Base-by-base conservation (phyloP, 2,329 filamentous ascomycete genomes). In the Bertia moriformis region DNA sequence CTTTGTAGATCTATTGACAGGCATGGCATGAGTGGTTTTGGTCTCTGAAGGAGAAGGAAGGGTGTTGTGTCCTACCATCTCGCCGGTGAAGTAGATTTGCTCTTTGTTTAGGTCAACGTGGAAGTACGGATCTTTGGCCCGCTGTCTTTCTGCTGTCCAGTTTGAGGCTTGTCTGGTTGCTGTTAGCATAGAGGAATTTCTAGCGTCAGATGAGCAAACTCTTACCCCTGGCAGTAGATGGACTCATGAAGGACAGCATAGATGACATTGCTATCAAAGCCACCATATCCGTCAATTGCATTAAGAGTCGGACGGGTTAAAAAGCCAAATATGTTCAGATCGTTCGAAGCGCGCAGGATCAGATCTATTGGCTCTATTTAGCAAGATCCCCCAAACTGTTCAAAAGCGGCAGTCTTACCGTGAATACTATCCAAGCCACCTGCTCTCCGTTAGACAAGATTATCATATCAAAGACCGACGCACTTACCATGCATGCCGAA, bases 211-310 rank as follows among this genome's bases (percentile, higher is more conserved):
- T 27, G 7, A 27, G 7, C 7, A 27, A 10, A 27, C 7, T 12
- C 32, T 35, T 18, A 35, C 32, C 54, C 50, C 14, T 76, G 67
- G 49, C 74, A 80, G 53, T 85, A 85, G 40, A 79, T 70, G 1
- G 73, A 61, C 53, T 85, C 80, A 46, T 85, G 80, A 3, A 83
- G 53, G 18, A 83, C 59, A 2, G 75, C 72, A 50, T 84, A 85
- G 27, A 84, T 62, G 19, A 81, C 64, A 40, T 69, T 67, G 30
- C 73, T 66, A 46, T 83, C 76, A 47, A 78, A 78, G 2, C 61
- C 62, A 10, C 72, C 62, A 19, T 64, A 60, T 14, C 57, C 51
- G 48, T 82, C 76, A 37, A 83, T 65, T 0, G 61, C 58, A 4
- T 66, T 59, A 3, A 81, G 61, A 0, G 75, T 78, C 1, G 72